Base-by-base conservation (phyloP, 768 basidiomycete species). In the Hygrophorus pudorinus region DNA sequence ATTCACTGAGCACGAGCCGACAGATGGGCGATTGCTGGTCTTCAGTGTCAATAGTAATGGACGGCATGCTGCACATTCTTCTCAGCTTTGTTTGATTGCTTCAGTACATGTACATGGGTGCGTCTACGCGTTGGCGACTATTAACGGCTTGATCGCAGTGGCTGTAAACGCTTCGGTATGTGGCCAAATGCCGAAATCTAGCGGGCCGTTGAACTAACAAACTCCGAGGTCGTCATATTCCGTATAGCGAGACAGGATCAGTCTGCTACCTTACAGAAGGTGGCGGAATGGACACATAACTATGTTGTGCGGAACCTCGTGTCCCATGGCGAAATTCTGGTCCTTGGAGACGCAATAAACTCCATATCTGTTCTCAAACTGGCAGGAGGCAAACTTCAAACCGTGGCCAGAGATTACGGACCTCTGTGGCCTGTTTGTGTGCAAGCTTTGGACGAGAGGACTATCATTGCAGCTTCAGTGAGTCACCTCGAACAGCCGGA, bases 331-430 rank as follows among this genome's bases (percentile, higher is more conserved):
- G 61, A 78, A 47, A 64, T 62, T 37, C 57, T 94, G 18, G 61
- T 85, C 13, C 72, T 79, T n/a, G 86, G 85, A 29, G 92, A 96
- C 55, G 78, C 81, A 6, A 73, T 93, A 20, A 78, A 76, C 56
- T 90, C 89, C 0, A 70, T 93, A 13, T 81, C 88, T 2, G 51
- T 89, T 20, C 64, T 93, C 27, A 71, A 72, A 45, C 59, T 83
- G 41, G 48, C 53, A 2, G 65, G 63, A 10, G 63, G 53, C 2
- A 68, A 65, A 48, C 56, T 84, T 3, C 58, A 68, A 28, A 70
- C 72, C 27, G 60, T 83, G 11, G 85, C 83, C 7, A 76, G 76
- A 50, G 86, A 94, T 58, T 86, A 81, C 59, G 71, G 76, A 0
- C 78, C 87, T 5, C 60, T 87, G 38, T 87, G 82, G 72, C 85